A percentile compares a stretch with the other conserved stretches of the same genome.
phyloP scores from a whole-genome alignment of 345 rosid species.

The Hibiscus mutabilis region DNA sequence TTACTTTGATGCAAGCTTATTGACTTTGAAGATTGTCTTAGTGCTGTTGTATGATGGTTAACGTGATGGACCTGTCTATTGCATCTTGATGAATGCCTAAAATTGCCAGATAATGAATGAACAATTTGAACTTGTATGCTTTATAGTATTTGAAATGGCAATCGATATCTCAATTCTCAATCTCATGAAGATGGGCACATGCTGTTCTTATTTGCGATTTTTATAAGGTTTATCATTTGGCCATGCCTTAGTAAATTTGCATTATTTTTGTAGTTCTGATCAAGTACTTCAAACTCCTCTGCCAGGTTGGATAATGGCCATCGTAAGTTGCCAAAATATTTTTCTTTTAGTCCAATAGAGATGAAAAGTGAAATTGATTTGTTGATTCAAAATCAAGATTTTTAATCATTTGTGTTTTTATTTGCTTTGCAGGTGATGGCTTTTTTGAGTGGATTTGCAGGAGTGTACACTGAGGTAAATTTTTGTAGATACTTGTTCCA shows the following conservation, averaged over 20 bases:
- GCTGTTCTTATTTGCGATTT: neutral
- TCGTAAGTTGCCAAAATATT: conserved; percentile 44
- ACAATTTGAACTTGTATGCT: neutral
- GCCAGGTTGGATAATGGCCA: conserved; percentile 95
- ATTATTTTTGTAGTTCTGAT: conserved; percentile 63
- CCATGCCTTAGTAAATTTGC: neutral
- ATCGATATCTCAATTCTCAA: neutral
- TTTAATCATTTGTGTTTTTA: neutral
- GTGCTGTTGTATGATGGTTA: neutral
- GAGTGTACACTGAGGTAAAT: conserved; percentile 90
- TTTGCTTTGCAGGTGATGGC: conserved; percentile 70
- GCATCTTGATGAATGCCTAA: conserved; percentile 1
- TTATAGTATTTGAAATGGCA: neutral
- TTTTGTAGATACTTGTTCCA: conserved; percentile 3
- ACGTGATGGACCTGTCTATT: neutral
- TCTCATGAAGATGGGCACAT: neutral
- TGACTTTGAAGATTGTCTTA: neutral
- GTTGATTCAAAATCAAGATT: conserved; percentile 3
- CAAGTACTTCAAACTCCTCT: conserved; percentile 82
- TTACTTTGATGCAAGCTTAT: neutral
- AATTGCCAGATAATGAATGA: neutral
- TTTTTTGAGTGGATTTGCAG: conserved; percentile 91
- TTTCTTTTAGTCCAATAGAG: neutral
- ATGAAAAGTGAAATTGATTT: conserved; percentile 9
- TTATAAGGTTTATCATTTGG: neutral